A percentile compares a stretch with the other conserved stretches of the same genome.
phyloP scores from a whole-genome alignment of 129 eudicot species.

The sunflower (Helianthus annuus) region HanXRQr2.0-SUNRISE NC_035436.2:58313015-58313514 shows the following conservation, averaged over 20 bases:
- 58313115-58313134: background rate
- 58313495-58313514: background rate
- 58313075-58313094: background rate
- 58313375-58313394: background rate
- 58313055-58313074: background rate
- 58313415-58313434: too few species aligned
- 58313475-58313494: background rate
- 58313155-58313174: background rate
- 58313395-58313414: too few species aligned
- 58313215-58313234: background rate
- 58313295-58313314: background rate
- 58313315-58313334: background rate
- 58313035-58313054: background rate
- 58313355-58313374: background rate
- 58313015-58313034: background rate
- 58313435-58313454: too few species aligned
- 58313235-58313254: background rate
- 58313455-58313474: too few species aligned
- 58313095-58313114: background rate
- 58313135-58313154: background rate
- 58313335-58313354: background rate
- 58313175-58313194: background rate
- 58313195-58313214: constrained; percentile 2
- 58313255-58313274: background rate
- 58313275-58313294: background rate